Base-by-base conservation (phyloP, 1,284 basidiomycete genomes). In the Polyporus tsugae region DNA sequence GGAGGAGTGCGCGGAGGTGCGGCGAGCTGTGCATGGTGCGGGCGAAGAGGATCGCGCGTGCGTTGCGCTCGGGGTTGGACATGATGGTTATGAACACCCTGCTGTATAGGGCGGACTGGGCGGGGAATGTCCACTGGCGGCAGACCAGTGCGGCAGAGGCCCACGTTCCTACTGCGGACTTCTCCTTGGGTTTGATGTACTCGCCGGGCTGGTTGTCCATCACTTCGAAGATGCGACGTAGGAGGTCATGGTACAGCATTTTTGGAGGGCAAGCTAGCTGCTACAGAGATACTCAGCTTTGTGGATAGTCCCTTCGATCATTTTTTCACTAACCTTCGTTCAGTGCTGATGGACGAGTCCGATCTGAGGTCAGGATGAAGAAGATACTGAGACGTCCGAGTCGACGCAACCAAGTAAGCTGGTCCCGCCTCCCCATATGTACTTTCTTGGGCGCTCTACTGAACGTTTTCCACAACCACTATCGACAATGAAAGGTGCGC, bases 181-280 rank as follows among this genome's bases (percentile, higher is more conserved):
- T 13, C 6, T 55, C 29, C 29, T 35, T 55, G 29, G 52, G 52
- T 19, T 55, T 55, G 52, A 55, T 35, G 52, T 35, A 55, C 52
- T 55, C 52, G 52, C 52, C 52, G 52, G 52, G 52, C 17, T 55
- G 52, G 25, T 35, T 35, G 33, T 55, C 52, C 52, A 55, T 35
- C 1, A 29, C 29, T 13, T 55, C 52, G 33, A 55, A 55, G 52
- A 55, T 7, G 52, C 25, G 29, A 11, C 52, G 52, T 17, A 55
- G 52, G 29, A 55, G 15, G 29, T 55, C 52, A 19, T 55, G 52
- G 52, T 55, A 33, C 2, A 55, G 52, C 52, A 55, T 55, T 33
- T 29, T 15, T 5, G 52, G 6, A 11, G 29, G 52, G 22, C 29
- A 1, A 13, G 39, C 39, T 13, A 39, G 39, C 49, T 25, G 22